Evolutionary conservation across 176 grass and related monocot genomes (phyloP).

Genomic region (Lolium perenne): DNA sequence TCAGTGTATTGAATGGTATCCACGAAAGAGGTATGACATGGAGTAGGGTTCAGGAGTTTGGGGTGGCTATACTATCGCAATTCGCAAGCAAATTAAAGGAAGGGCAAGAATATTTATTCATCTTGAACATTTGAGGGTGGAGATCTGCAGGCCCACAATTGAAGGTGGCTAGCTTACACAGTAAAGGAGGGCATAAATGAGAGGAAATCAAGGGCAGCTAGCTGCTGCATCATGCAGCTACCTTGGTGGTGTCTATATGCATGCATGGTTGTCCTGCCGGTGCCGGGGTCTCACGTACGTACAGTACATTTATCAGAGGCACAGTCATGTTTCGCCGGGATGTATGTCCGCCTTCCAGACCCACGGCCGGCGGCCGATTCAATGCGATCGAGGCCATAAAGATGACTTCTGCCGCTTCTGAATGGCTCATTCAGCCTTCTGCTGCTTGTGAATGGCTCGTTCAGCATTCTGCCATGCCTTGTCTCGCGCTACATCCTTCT

Average conservation of each 20-base stretch:
- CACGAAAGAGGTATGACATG: constrained; percentile 65
- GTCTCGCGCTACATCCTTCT: too few species aligned
- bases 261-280: constrained; percentile 18
- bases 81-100: neutral
- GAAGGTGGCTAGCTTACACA: constrained; percentile 6
- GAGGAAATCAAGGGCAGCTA: constrained; percentile 37
- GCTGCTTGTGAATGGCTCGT: neutral
- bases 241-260: neutral
- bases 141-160: constrained; percentile 39
- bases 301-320: constrained; percentile 23
- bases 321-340: constrained; percentile 42
- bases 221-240: constrained; percentile 14
- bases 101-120: constrained; percentile 22
- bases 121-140: neutral
- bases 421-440: constrained; percentile 9
- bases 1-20: constrained; percentile 58
- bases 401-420: neutral
- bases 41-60: constrained; percentile 44
- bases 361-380: constrained; percentile 6
- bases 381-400: constrained; percentile 20
- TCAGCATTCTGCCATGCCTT: too few species aligned
- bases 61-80: constrained; percentile 7
- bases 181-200: constrained; percentile 43
- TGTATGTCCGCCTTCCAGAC: constrained; percentile 32
- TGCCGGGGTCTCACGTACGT: neutral